Conservation (phyloP, 2,329 filamentous ascomycete genomes). For the Colletotrichum sp. region DNA sequence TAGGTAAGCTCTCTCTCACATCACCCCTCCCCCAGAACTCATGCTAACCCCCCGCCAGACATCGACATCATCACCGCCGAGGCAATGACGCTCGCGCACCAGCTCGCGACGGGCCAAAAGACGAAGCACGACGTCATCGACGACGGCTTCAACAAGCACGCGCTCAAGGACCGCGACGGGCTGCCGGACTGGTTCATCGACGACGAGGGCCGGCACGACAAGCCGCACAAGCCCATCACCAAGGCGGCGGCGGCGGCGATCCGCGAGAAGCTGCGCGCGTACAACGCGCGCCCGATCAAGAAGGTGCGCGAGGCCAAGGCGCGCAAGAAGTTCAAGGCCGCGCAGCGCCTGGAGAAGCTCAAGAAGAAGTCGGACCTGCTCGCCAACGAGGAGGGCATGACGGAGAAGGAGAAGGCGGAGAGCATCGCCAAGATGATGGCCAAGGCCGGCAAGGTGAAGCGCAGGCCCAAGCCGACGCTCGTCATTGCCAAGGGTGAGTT, state of each 20-base stretch:
- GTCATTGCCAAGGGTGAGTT: constrained; percentile 79
- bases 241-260: constrained; percentile 90
- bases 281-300: constrained; percentile 97
- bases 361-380: constrained; percentile 96
- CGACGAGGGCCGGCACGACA: constrained; percentile 86
- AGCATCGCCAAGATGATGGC: constrained; percentile 82
- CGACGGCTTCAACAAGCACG: constrained; percentile 91
- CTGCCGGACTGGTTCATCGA: constrained; percentile 98
- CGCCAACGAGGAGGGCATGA: constrained; percentile 88
- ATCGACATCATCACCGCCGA: constrained; percentile 99
- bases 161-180: constrained; percentile 89
- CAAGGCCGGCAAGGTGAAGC: constrained; percentile 85
- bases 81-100: constrained; percentile 95
- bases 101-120: constrained; percentile 85
- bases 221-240: constrained; percentile 84
- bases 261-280: constrained; percentile 89
- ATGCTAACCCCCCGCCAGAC: constrained; percentile 54
- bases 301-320: constrained; percentile 97
- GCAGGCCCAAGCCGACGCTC: constrained; percentile 80
- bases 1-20: constrained; percentile 46
- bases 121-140: constrained; percentile 82
- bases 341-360: constrained; percentile 88
- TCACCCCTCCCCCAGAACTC: background rate
- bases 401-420: constrained; percentile 93
- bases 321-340: constrained; percentile 95